Evolutionary conservation across 2,329 filamentous ascomycete genomes (phyloP).

Genomic region (Phialophora chinensis): DNA sequence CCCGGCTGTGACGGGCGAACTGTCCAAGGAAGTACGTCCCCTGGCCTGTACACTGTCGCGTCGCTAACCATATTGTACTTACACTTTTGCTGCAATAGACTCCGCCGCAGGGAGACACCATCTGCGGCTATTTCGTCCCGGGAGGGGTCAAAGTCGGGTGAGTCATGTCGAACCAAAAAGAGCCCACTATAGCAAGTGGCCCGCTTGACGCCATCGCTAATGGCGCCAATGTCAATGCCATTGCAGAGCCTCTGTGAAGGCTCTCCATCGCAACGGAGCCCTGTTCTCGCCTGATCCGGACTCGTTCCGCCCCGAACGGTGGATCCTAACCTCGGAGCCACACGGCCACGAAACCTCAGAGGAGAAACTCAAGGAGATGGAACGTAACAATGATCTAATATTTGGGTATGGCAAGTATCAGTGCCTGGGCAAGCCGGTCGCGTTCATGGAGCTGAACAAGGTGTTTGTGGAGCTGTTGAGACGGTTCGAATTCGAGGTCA

Average conservation of each 20-base stretch:
- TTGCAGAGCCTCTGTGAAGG: conserved; percentile 40
- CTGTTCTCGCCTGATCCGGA: conserved; percentile 50
- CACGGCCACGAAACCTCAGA: conserved; percentile 42
- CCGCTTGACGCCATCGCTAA: neutral
- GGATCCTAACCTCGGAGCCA: conserved; percentile 44
- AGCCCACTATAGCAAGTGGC: conserved; percentile 48
- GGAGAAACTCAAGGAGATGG: conserved; percentile 48
- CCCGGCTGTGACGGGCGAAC: conserved; percentile 51
- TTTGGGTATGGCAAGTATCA: conserved; percentile 55
- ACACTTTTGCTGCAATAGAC: conserved; percentile 31
- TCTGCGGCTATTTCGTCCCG: conserved; percentile 52
- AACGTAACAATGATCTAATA: conserved; percentile 50
- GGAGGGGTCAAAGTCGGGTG: conserved; percentile 45
- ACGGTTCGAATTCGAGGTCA: conserved; percentile 28
- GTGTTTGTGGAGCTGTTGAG: conserved; percentile 49
- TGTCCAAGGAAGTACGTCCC: conserved; percentile 41
- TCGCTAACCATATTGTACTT: too few species aligned
- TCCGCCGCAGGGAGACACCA: conserved; percentile 48
- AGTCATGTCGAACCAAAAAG: neutral
- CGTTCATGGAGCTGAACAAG: conserved; percentile 58
- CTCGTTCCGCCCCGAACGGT: conserved; percentile 58
- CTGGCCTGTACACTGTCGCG: neutral
- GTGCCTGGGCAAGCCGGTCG: conserved; percentile 57
- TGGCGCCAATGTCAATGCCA: conserved; percentile 41
- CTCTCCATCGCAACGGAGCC: conserved; percentile 48